Base-by-base conservation (phyloP, 148 eudicot species). In the Camellia sinensis region DNA sequence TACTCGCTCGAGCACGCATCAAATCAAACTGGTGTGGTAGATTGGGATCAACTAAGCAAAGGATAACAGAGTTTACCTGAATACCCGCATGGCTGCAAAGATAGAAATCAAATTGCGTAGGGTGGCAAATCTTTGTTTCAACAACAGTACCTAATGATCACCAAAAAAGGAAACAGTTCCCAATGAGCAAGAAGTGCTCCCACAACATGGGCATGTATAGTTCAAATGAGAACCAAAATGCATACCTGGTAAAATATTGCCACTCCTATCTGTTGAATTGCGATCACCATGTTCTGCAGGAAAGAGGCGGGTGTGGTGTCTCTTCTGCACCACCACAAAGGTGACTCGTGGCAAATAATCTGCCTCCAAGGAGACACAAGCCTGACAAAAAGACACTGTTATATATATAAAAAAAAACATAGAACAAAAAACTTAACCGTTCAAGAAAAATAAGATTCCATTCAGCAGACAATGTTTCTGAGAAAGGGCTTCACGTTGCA, bases 261-360 rank as follows among this genome's bases (percentile, higher is more conserved):
- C 98, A 80, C 98, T 93, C 88, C 68, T 88, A 74, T 93, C 97
- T 0, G 93, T 88, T 29, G 85, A 44, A 21, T 12, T 85, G 3
- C 54, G 71, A 78, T 92, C 90, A 11, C 48, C 40, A 68, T 82
- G 89, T 22, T 64, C 44, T 0, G 59, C 77, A 6, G 99, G 83
- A 66, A 96, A 96, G 9, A 96, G 92, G 2, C 98, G 93, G 4
- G 99, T 96, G 59, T 96, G 98, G 64, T 96, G 99, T 69, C 99
- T 88, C 78, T 96, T 96, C 74, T 93, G 99, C 70, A 93, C 99
- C 5, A 96, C 94, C 60, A 94, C 91, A 86, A 96, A 96, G 19
- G 99, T 96, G 1, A 93, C 85, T 3, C 45, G 89, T 0, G 98
- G 98, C 19, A 85, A 52, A 82, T 96, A 96, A n/a, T 75, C 77